Base-by-base conservation (phyloP, 208 protist species). In the Zelonia costaricensis region DNA sequence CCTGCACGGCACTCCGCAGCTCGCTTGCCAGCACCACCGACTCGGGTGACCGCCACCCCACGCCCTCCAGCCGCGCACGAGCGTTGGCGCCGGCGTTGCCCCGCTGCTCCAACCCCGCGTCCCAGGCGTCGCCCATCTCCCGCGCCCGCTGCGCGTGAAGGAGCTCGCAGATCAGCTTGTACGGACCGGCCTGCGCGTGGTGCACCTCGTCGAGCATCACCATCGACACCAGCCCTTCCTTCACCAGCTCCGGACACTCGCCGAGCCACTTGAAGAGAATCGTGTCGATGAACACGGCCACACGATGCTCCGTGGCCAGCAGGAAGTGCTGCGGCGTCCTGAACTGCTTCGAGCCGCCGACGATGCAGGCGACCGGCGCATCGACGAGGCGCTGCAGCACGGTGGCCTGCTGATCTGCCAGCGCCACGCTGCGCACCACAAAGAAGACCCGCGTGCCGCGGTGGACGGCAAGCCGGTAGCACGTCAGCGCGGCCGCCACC, bases 131-230 rank as follows among this genome's bases (percentile, higher is more conserved):
- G 30, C 2, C 10, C 28, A 56, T 5, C 51, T 18, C 16, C 22
- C 12, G 4, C 7, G 30, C 30, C 3, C 45, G 57, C 16, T 42
- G 23, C 7, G n/a, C 7, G 59, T 74, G 53, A 4, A 76, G 35
- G 5, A 15, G 49, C 13, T 80, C 62, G 13, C 62, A 52, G 18
- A 81, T 52, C 10, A 35, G 27, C 53, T 68, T 43, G 18, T 60
- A 64, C n/a, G 13, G 18, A 1, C 75, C 75, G 2, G 55, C 53
- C 18, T 33, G 23, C n/a, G 76, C 66, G 64, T 92, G 80, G 65
- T 92, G 86, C 28, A 73, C 82, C 53, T 92, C 86, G 49, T 92
- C 86, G 15, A 90, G 45, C 35, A 92, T 56, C 8, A 91, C 55
- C 16, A 92, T 56, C 28, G 62, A 64, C 3, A 36, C 58, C 10